Base-by-base conservation (phyloP, 345 rosid species). In the Turritis glabra region DNA sequence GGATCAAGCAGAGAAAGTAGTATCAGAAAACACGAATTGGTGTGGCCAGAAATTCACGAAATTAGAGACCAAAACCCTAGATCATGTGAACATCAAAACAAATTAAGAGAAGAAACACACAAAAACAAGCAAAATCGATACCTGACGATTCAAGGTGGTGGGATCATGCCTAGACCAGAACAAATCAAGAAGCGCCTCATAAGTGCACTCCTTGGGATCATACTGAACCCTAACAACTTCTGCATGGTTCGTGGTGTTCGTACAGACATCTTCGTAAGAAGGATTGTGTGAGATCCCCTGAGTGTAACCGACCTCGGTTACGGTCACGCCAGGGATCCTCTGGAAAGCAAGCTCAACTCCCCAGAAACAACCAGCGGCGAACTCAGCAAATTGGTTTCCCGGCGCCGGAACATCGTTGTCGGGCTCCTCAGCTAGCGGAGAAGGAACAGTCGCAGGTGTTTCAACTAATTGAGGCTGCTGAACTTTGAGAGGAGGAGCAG, bases 291-390 rank as follows among this genome's bases (percentile, higher is more conserved):
- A 30, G 50, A 80, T 67, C 14, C 98, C 98, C 35, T 90, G 98
- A 14, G 69, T 53, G 74, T 91, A 94, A 7, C 98, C 98, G 9
- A 90, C 96, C 73, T 91, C 97, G 1, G 97, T 89, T 78, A 75
- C 85, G 30, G 84, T 76, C 43, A 94, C 90, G 29, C 96, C 97
- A 2, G 85, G 76, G 54, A 85, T 84, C 53, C 98, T 89, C 86
- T 94, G 98, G 76, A 82, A 86, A 21, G 86, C 88, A 82, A 94
- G 79, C 77, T 94, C 98, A 12, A 88, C 90, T 5, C 98, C 96
- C 98, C 98, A 93, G 77, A 93, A 93, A 57, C 98, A 93, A 0
- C 98, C 97, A 0, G 96, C 98, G 10, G 96, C 98, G 57, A 94
- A 88, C 75, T 94, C 91, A 18, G 86, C 85, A 73, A 91, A 94